Evolutionary conservation across 768 basidiomycete genomes (phyloP).

Genomic region (Coprinellus micaceus): DNA sequence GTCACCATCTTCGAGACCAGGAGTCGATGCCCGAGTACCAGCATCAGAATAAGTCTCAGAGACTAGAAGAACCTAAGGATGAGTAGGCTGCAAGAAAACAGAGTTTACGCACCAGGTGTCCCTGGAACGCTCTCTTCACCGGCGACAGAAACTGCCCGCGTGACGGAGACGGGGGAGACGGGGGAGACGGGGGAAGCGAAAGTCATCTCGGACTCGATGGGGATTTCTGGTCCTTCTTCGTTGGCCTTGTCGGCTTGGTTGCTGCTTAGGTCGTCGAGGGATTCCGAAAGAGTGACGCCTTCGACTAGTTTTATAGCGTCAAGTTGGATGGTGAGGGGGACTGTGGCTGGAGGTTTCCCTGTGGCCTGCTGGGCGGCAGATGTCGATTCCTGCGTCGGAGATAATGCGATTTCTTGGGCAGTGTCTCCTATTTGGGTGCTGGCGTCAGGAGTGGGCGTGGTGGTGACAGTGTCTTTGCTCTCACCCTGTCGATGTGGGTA

Average conservation of each 20-base stretch:
- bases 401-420: neutral
- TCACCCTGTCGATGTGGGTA: neutral
- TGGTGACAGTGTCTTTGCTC: neutral
- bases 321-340: neutral
- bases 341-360: neutral
- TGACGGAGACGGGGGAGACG: neutral
- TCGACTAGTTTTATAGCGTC: neutral
- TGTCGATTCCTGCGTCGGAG: neutral
- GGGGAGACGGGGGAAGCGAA: neutral
- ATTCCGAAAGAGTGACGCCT: neutral
- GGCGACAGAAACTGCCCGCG: too few relatives aligned
- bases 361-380: neutral
- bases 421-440: neutral
- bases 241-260: neutral
- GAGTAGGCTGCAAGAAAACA: neutral
- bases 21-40: too few relatives aligned
- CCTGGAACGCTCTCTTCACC: neutral
- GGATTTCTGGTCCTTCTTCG: neutral
- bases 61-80: neutral
- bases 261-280: neutral
- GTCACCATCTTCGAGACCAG: too few relatives aligned
- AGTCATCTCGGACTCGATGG: slow-evolving; percentile 3
- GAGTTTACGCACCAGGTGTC: neutral
- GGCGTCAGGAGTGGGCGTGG: neutral
- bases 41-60: too few relatives aligned